Conservation (phyloP, 352 stramenopile species). For the Nothophytophthora sp. region DNA sequence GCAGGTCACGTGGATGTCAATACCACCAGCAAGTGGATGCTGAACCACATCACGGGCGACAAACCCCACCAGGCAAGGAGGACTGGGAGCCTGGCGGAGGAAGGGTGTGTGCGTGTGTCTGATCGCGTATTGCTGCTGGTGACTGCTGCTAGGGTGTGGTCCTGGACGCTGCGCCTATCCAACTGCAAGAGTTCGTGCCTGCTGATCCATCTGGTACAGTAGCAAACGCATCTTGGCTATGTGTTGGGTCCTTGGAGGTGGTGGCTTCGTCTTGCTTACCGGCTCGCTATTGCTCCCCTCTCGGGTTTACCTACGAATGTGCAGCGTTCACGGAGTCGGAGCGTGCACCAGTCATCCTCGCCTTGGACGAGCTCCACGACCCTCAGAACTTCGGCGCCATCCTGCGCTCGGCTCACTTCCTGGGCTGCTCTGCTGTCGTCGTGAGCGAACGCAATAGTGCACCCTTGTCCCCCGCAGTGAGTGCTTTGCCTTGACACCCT, state of each 20-base stretch:
- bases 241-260: too few relatives aligned
- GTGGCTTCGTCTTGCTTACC: too few relatives aligned
- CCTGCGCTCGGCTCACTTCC: slow-evolving; percentile 76
- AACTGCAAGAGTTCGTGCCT: slow-evolving; percentile 56
- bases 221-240: too few relatives aligned
- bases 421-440: slow-evolving; percentile 66
- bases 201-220: slow-evolving; percentile 42
- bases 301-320: too few relatives aligned
- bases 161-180: slow-evolving; percentile 64
- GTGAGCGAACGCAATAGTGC: slow-evolving; percentile 75
- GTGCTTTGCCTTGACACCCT: not conserved
- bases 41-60: slow-evolving; percentile 82
- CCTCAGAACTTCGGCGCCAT: slow-evolving; percentile 84
- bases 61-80: slow-evolving; percentile 73
- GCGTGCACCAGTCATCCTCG: slow-evolving; percentile 61
- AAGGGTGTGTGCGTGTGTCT: not conserved
- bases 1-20: slow-evolving; percentile 23
- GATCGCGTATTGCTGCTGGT: not conserved
- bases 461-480: slow-evolving; percentile 66
- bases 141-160: slow-evolving; percentile 53
- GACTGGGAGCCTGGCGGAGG: not conserved
- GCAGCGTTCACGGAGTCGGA: slow-evolving; percentile 36
- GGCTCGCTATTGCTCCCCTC: too few relatives aligned
- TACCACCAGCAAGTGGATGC: slow-evolving; percentile 72
- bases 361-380: slow-evolving; percentile 80